Evolutionary conservation across 495 filamentous ascomycete genomes (phyloP), one percentile per base, ranked within the genome.

Genomic region (Xylaria sp.): DNA sequence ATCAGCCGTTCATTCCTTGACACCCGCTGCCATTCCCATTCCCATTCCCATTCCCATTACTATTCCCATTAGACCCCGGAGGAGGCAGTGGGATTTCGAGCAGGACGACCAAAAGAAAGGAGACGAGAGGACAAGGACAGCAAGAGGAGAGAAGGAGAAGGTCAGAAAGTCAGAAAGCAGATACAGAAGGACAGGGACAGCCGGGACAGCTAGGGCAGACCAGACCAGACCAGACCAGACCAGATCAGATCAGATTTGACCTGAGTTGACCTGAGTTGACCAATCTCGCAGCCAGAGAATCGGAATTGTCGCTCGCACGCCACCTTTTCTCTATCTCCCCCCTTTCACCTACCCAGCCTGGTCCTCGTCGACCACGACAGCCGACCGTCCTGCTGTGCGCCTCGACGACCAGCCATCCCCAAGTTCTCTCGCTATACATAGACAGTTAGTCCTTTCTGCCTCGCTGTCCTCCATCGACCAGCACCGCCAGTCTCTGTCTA

Each of bases 401-500:
- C 53, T 41, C 44, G 68, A 70, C 68, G 50, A 65, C 61, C 31
- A 52, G 26, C 24, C 33, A 37, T 21, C 24, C 40, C 46, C 61
- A 65, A 11, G 14, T 44, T 26, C 68, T 73, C 72, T 8, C 35
- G 71, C 67, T 40, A 69, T 71, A 68, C 73, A 67, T 70, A n/a
- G n/a, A n/a, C n/a, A n/a, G n/a, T n/a, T n/a, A 68, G 68, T 61
- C 67, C 70, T 69, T 67, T 67, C 53, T 57, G 29, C 48, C 48
- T 55, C 2, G 12, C 57, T 52, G 24, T 37, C 24, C 59, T 58
- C 21, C 40, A 66, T 69, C 71, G 70, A 63, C 40, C 63, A 69
- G 68, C 64, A 26, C 52, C 50, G 69, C 40, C 61, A 52, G 61
- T 75, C 73, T 77, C 73, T 71, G 75, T 77, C 77, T 77, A 74